A percentile compares a stretch with the other conserved stretches of the same genome.
These are phyloP conservation scores for Botrytis porri DNA, from an alignment of 2,329 filamentous ascomycete species.

Conservation along the genomic window DNA sequence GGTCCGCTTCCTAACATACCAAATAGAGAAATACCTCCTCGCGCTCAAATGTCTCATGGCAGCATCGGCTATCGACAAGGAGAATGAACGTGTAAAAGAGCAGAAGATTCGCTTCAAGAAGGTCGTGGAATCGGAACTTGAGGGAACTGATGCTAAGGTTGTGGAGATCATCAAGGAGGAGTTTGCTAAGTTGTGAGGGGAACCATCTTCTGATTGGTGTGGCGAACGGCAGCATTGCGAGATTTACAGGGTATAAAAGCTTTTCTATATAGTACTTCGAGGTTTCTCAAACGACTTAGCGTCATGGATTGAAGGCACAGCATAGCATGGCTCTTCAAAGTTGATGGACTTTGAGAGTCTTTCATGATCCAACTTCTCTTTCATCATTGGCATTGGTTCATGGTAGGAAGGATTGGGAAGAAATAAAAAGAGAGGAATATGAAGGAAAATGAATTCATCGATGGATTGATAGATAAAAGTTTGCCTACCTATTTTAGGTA, in stretches of 20 bases:
- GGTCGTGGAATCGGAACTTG: conserved; percentile 53
- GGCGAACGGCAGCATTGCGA: not conserved
- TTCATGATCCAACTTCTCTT: not conserved
- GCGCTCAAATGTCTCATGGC: conserved; percentile 83
- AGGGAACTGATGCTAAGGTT: conserved; percentile 62
- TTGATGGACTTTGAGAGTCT: not conserved
- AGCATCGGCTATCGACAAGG: conserved; percentile 64
- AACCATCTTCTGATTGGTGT: not conserved
- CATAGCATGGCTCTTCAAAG: not conserved
- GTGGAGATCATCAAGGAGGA: conserved; percentile 67
- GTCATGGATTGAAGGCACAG: not conserved
- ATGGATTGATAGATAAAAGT: not conserved
- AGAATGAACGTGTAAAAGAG: conserved; percentile 71
- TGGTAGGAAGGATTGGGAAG: not conserved
- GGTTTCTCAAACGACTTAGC: not conserved
- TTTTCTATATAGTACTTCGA: not conserved
- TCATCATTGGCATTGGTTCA: not conserved
- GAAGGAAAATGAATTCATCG: not conserved
- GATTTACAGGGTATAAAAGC: not conserved
- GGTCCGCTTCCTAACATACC: conserved; percentile 30
- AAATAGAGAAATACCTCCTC: conserved; percentile 76
- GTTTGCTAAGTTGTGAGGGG: conserved; percentile 47
- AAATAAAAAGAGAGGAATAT: not conserved
- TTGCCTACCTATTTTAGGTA: not conserved
- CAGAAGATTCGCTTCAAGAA: conserved; percentile 69